Evolutionary conservation across 2,329 filamentous ascomycete species (phyloP), one percentile per base, ranked within the genome.

Genomic region (Hypoxylon sp.): DNA sequence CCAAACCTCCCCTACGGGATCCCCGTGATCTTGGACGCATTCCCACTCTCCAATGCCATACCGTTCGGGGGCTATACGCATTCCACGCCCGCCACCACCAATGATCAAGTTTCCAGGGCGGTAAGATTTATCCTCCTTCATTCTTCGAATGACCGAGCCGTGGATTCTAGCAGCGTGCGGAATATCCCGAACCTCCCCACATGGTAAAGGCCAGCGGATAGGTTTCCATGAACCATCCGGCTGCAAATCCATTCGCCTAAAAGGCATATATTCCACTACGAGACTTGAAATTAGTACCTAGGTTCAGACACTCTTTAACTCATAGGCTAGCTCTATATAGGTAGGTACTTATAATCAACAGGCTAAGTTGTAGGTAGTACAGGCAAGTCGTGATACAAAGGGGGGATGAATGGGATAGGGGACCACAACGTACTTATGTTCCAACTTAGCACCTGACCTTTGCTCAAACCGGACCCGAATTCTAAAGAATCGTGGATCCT

Each of bases 31-130:
- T n/a, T 82, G 83, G 2, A 89, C 82, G 58, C 90, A 87, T 3
- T 86, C 83, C 93, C 93, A 95, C 13, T 92, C 86, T 0, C 92
- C 93, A 56, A 90, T 93, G 0, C 91, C 91, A 63, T 86, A 79
- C 28, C 88, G 79, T 5, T 83, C 74, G 0, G 90, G 89, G 1
- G 92, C 92, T 7, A 73, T 80, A 25, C 87, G 83, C 1, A 89
- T 82, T 0, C 92, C 93, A 30, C 92, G 82, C 0, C 93, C 93
- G 14, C 93, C 93, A 0, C 93, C 93, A 0, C 93, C 93, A 2
- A 94, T 80, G 66, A 96, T 93, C 58, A 96, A 77, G 67, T 96
- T 96, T 0, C 93, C 93, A 0, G 93, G 93, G 0, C 93, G 84
- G 74, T 95, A 96, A 0, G 73, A 81, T 1, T 83, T 76, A 65